Evolutionary conservation across 352 stramenopile genomes (phyloP).

Genomic region (Globisporangium radiosum): DNA sequence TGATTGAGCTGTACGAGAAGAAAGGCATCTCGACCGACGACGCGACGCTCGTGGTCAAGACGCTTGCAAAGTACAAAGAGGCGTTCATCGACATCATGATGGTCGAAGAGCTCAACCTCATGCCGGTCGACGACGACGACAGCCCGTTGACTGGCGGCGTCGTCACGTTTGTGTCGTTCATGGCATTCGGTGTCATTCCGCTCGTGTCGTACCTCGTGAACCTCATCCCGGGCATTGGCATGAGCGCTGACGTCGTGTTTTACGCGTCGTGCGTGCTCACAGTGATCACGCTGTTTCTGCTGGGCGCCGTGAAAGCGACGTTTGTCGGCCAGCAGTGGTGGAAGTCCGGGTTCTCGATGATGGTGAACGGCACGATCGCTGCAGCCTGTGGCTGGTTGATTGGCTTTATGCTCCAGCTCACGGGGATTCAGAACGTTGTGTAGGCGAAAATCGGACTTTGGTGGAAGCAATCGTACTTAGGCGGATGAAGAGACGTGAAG

Average conservation of each 20-base stretch:
- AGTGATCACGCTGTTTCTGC: slow-evolving; percentile 89
- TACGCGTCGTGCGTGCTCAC: slow-evolving; percentile 93
- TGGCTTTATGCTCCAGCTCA: slow-evolving; percentile 75
- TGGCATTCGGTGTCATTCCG: slow-evolving; percentile 89
- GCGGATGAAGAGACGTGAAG: too few relatives aligned
- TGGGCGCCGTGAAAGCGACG: slow-evolving; percentile 90
- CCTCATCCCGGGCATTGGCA: slow-evolving; percentile 58
- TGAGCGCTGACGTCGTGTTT: slow-evolving; percentile 58
- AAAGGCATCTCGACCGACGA: slow-evolving; percentile 89
- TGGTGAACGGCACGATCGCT: slow-evolving; percentile 67
- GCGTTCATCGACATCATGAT: slow-evolving; percentile 98
- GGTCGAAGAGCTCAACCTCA: slow-evolving; percentile 93
- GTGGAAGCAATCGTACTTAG: too few relatives aligned
- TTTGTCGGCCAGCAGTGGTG: slow-evolving; percentile 80
- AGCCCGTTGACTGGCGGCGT: slow-evolving; percentile 76
- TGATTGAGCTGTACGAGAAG: slow-evolving; percentile 94
- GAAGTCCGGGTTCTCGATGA: slow-evolving; percentile 60
- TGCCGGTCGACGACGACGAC: slow-evolving; percentile 91
- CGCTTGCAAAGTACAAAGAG: slow-evolving; percentile 95
- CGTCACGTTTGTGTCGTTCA: slow-evolving; percentile 89
- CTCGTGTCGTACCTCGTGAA: slow-evolving; percentile 92
- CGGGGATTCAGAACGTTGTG: slow-evolving; percentile 66
- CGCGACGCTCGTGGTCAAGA: slow-evolving; percentile 88
- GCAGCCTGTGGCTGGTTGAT: slow-evolving; percentile 77
- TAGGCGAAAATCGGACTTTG: slow-evolving; percentile 15